Conservation (phyloP, 2,329 filamentous ascomycete species). For the Calonectria fujianensis region DNA sequence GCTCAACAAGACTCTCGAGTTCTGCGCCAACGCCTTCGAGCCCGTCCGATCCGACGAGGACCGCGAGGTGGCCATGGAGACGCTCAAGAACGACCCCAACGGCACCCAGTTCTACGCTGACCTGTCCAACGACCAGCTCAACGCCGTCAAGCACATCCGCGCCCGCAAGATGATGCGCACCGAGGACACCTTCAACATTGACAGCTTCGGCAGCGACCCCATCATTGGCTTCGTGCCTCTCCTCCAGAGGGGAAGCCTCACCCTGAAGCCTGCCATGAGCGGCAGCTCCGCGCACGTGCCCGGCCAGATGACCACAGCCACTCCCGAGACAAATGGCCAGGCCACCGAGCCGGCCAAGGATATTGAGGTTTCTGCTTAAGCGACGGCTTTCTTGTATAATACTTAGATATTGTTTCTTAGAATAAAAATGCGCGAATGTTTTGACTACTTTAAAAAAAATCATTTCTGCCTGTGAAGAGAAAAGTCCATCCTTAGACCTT, state of each 20-base stretch:
- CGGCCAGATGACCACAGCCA: slow-evolving; percentile 34
- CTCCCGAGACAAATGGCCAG: slow-evolving; percentile 10
- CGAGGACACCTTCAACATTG: slow-evolving; percentile 58
- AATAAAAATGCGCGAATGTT: slow-evolving; percentile 11
- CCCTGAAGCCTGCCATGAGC: slow-evolving; percentile 22
- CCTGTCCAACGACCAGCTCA: slow-evolving; percentile 52
- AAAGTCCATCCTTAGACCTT: too few species aligned
- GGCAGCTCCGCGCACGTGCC: slow-evolving; percentile 18
- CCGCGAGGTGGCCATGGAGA: slow-evolving; percentile 26
- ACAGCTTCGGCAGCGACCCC: slow-evolving; percentile 57
- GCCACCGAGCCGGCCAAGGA: background rate
- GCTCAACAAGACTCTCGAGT: slow-evolving; percentile 58
- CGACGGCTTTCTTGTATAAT: background rate
- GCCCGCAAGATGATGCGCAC: slow-evolving; percentile 56
- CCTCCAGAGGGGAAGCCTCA: slow-evolving; percentile 51
- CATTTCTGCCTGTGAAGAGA: background rate
- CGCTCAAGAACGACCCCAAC: slow-evolving; percentile 42
- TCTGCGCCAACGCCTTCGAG: slow-evolving; percentile 58
- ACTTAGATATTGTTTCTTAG: background rate
- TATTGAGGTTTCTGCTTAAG: slow-evolving; percentile 19
- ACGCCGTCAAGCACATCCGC: slow-evolving; percentile 55
- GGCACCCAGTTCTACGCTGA: slow-evolving; percentile 40
- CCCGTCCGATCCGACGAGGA: slow-evolving; percentile 42
- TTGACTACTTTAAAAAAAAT: background rate
- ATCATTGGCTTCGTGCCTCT: slow-evolving; percentile 50